Conservation (phyloP, 2,329 filamentous ascomycete genomes). For the Fusarium cicatricum region DNA sequence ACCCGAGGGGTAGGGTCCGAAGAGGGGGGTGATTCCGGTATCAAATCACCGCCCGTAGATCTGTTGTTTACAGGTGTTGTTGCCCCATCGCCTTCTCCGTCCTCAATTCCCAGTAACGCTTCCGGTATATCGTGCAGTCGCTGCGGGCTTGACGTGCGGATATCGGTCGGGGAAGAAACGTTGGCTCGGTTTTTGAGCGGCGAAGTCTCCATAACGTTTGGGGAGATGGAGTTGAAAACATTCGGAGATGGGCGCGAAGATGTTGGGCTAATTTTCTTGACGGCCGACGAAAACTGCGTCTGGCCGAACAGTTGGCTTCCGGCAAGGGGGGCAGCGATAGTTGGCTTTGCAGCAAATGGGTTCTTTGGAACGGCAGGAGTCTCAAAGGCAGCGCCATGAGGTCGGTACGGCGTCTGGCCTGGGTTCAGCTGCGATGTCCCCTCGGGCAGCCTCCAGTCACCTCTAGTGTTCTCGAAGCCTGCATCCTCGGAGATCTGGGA, state of each 20-base stretch:
- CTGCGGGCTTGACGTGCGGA: conserved; percentile 53
- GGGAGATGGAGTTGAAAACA: conserved; percentile 57
- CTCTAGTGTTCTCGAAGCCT: conserved; percentile 49
- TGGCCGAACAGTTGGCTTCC: conserved; percentile 62
- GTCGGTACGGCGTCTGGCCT: conserved; percentile 46
- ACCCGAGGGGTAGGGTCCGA: conserved; percentile 34
- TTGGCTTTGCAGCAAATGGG: conserved; percentile 53
- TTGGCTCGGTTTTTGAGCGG: conserved; percentile 60
- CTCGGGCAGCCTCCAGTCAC: conserved; percentile 50
- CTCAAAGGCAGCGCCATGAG: conserved; percentile 49
- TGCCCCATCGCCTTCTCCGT: conserved; percentile 24
- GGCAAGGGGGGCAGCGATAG: conserved; percentile 48
- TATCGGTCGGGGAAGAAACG: conserved; percentile 55
- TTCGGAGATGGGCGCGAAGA: conserved; percentile 66
- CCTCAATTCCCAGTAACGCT: conserved; percentile 37
- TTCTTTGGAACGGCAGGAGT: conserved; percentile 60
- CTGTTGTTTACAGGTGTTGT: conserved; percentile 41
- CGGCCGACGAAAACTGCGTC: conserved; percentile 62
- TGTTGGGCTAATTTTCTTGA: conserved; percentile 61
- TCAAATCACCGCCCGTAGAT: conserved; percentile 43
- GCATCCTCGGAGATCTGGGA: conserved; percentile 55
- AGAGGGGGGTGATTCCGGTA: conserved; percentile 50
- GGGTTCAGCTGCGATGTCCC: conserved; percentile 47
- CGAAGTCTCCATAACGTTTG: conserved; percentile 55
- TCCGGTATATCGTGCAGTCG: conserved; percentile 44